Evolutionary conservation across 2,329 filamentous ascomycete species (phyloP).

Genomic region (Arthrinium puccinioides): DNA sequence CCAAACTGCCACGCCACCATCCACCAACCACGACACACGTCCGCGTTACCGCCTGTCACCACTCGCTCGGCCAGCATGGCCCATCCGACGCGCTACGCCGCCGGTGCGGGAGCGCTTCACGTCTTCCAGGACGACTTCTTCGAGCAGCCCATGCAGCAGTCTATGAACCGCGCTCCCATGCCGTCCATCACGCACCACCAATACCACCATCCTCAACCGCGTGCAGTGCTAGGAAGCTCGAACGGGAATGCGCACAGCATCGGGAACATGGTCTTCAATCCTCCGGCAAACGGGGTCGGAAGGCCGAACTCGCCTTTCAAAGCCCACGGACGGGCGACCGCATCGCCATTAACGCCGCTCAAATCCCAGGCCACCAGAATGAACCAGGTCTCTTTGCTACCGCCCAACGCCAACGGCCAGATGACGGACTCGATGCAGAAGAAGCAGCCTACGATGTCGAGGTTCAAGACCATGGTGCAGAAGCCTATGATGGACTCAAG

Average conservation of each 20-base stretch:
- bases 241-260: too few species aligned
- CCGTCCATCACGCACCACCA: slow-evolving; percentile 36
- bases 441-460: slow-evolving; percentile 52
- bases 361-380: slow-evolving; percentile 48
- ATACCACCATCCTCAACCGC: slow-evolving; percentile 24
- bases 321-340: slow-evolving; percentile 42
- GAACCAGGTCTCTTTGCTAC: slow-evolving; percentile 60
- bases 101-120: slow-evolving; percentile 38
- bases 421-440: slow-evolving; percentile 64
- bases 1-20: slow-evolving; percentile 3
- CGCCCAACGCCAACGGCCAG: slow-evolving; percentile 46
- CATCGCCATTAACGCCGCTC: slow-evolving; percentile 55
- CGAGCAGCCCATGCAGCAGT: slow-evolving; percentile 32
- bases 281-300: slow-evolving; percentile 39
- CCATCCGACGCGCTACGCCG: slow-evolving; percentile 40
- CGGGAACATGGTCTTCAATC: slow-evolving; percentile 62
- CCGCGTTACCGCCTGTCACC: background rate
- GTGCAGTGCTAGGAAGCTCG: slow-evolving; percentile 40
- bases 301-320: slow-evolving; percentile 65
- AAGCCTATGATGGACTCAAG: slow-evolving; percentile 39
- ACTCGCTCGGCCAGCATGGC: slow-evolving; percentile 41
- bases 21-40: slow-evolving; percentile 4
- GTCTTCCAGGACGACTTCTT: slow-evolving; percentile 47
- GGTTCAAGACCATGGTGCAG: slow-evolving; percentile 49
- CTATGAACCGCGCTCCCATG: slow-evolving; percentile 52